Evolutionary conservation across 495 filamentous ascomycete genomes (phyloP), one percentile per base, ranked within the genome.

Genomic region (Rhypophila decipiens): DNA sequence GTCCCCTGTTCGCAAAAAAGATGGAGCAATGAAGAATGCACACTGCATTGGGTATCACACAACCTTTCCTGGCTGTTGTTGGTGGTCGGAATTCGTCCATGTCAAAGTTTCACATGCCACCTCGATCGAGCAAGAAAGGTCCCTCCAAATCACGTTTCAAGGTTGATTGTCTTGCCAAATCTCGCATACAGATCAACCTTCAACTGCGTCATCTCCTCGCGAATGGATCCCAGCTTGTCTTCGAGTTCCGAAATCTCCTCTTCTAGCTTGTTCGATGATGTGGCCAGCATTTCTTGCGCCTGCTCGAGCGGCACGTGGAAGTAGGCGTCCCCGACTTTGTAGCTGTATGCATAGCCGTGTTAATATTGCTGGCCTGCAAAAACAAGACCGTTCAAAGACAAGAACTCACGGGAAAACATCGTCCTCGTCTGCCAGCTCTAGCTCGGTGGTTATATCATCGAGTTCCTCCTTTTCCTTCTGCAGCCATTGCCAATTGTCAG

Each of bases 381-480:
- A n/a, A n/a, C n/a, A n/a, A n/a, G n/a, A n/a, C n/a, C n/a, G n/a
- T n/a, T n/a, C n/a, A n/a, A n/a, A n/a, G n/a, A n/a, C n/a, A n/a
- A n/a, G 17, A 3, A 50, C 72, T 67, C 74, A 96, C 91, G 88
- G 90, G 10, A 98, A 78, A 49, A 84, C 76, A 22, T 95, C 90
- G 49, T 97, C 93, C 58, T 98, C 94, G 69, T 97, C 93, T 21
- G 87, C 90, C 5, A 98, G 79, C 67, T 97, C 93, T 13, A 98
- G 75, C 63, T 98, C 93, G 24, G 72, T 87, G 4, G 84, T 85
- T 39, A 97, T 77, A 63, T 98, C 93, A 54, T 96, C 89, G 4
- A 97, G 78, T 57, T 96, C 93, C 65, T 97, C 94, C 67, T 96
- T 97, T 59, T 97, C 93, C 71, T 98, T 96, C 94, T 98, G 57